These are phyloP conservation scores for Neonectria ditissima DNA, from an alignment of 2,329 filamentous ascomycete species.

Conservation along the genomic window DNA sequence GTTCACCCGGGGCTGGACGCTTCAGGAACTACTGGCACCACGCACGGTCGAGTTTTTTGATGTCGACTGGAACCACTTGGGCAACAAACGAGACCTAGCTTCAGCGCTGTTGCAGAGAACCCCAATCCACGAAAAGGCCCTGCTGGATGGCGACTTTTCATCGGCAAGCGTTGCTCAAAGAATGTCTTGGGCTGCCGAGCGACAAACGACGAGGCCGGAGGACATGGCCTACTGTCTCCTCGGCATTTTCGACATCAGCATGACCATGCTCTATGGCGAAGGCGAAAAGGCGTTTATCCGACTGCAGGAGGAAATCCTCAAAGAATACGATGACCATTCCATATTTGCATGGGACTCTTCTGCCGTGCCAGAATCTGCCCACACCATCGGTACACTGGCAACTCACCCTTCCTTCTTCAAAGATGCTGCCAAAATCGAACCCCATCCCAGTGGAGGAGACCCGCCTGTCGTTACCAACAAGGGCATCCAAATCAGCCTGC, in stretches of 20 bases:
- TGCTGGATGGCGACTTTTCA: constrained; percentile 20
- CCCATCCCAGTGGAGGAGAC: constrained; percentile 23
- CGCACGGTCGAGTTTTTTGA: constrained; percentile 31
- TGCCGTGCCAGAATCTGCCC: constrained; percentile 15
- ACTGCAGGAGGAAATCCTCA: constrained; percentile 43
- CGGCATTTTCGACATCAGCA: constrained; percentile 38
- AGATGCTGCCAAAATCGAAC: constrained; percentile 8
- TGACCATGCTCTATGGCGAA: constrained; percentile 40
- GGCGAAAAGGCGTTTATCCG: constrained; percentile 39
- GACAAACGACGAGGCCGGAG: constrained; percentile 36
- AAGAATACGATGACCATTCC: constrained; percentile 37
- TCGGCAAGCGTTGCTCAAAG: constrained; percentile 29
- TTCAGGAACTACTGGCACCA: constrained; percentile 36
- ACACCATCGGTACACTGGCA: constrained; percentile 30
- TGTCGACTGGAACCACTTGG: constrained; percentile 23
- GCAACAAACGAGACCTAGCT: constrained; percentile 23
- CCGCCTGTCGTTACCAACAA: constrained; percentile 32
- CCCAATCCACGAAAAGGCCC: constrained; percentile 26
- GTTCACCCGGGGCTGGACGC: constrained; percentile 39
- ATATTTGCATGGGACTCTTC: constrained; percentile 39
- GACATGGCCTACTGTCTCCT: constrained; percentile 42
- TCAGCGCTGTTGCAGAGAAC: constrained; percentile 21
- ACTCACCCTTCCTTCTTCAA: constrained; percentile 31
- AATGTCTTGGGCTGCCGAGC: constrained; percentile 38
- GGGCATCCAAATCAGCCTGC: constrained; percentile 29